Evolutionary conservation across 345 rosid genomes (phyloP).

Genomic region (Acer negundo): DNA sequence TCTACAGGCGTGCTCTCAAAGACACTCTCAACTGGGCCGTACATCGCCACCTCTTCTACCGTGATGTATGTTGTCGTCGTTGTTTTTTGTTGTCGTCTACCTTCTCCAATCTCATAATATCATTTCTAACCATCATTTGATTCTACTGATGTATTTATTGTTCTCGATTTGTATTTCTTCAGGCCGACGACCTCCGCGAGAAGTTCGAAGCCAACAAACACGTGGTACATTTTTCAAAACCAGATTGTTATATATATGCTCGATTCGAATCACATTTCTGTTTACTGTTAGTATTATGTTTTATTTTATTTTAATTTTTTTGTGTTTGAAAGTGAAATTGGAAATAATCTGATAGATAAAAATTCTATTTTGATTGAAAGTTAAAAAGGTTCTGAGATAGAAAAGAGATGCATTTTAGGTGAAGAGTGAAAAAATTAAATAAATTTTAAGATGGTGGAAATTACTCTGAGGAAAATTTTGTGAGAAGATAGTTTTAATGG

Average conservation of each 20-base stretch:
- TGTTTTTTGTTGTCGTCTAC: not conserved
- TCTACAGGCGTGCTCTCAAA: slow-evolving; percentile 91
- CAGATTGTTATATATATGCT: not conserved
- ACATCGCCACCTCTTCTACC: slow-evolving; percentile 90
- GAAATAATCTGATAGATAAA: not conserved
- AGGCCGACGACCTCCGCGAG: slow-evolving; percentile 85
- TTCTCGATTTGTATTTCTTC: not conserved
- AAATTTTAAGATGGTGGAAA: too few relatives aligned
- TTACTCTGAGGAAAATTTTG: too few relatives aligned
- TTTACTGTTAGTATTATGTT: too few relatives aligned
- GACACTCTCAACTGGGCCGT: slow-evolving; percentile 98
- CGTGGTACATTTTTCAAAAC: slow-evolving; percentile 56
- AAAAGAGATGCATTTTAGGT: too few relatives aligned
- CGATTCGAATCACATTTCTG: not conserved
- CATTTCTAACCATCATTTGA: not conserved
- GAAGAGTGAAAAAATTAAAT: too few relatives aligned
- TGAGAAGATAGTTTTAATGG: too few relatives aligned
- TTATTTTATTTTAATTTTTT: not conserved
- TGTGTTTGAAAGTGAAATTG: not conserved
- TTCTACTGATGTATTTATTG: not conserved
- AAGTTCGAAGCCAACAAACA: slow-evolving; percentile 79
- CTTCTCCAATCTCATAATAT: slow-evolving; percentile 16
- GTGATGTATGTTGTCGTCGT: slow-evolving; percentile 46
- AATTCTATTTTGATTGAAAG: too few relatives aligned
- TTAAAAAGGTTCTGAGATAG: too few relatives aligned